Evolutionary conservation across 768 basidiomycete species (phyloP).

Genomic region (Thelephora ganbajun): DNA sequence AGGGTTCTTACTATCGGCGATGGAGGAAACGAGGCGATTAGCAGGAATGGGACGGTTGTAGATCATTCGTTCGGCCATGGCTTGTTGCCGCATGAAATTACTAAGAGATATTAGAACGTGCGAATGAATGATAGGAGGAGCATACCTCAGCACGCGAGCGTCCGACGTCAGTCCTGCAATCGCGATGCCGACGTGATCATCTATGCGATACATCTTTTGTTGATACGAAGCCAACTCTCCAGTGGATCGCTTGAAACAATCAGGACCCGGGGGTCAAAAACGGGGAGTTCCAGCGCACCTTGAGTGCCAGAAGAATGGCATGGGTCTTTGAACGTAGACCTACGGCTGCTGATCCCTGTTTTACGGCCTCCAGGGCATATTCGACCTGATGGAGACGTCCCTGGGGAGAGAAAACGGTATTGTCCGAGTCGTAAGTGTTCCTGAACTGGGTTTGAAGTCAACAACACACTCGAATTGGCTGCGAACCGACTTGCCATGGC

Average conservation of each 20-base stretch:
- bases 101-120: constrained; percentile 25
- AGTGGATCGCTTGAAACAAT: constrained; percentile 63
- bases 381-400: constrained; percentile 95
- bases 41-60: constrained; percentile 94
- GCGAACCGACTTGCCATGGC: too few species aligned
- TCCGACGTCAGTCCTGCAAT: constrained; percentile 98
- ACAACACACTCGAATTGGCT: background rate
- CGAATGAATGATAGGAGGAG: constrained; percentile 2
- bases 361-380: constrained; percentile 98
- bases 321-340: constrained; percentile 93
- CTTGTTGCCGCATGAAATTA: constrained; percentile 99
- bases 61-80: constrained; percentile 88
- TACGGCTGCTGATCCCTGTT: constrained; percentile 98
- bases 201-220: constrained; percentile 99
- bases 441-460: constrained; percentile 44
- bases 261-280: background rate
- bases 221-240: constrained; percentile 99
- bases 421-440: constrained; percentile 98
- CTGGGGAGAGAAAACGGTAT: constrained; percentile 94
- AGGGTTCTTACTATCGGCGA: constrained; percentile 76
- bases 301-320: constrained; percentile 81
- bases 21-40: constrained; percentile 81
- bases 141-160: constrained; percentile 89
- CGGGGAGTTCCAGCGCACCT: constrained; percentile 36
- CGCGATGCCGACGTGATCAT: constrained; percentile 98